A percentile compares a stretch with the other conserved stretches of the same genome.
Evolutionary conservation across 306 rosid species (phyloP).

Genomic region (Rosa persica): DNA sequence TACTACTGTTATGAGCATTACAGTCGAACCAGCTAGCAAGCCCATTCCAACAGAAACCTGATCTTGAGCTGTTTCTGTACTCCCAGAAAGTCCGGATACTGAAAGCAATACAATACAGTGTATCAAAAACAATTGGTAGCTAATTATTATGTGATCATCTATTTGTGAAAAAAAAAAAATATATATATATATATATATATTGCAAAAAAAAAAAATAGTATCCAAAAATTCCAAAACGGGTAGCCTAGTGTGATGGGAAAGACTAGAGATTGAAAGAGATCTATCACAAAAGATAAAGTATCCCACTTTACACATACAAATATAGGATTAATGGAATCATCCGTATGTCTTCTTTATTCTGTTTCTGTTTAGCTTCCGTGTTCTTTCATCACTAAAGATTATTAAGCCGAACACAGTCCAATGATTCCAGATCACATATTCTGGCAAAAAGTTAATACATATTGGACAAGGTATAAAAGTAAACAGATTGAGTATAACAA

Average conservation of each 20-base stretch:
- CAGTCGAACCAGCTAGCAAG: slow-evolving; percentile 70
- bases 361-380: not conserved
- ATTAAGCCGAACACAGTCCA: not conserved
- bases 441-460: not conserved
- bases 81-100: slow-evolving; percentile 74
- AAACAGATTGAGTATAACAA: not conserved
- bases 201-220: not conserved
- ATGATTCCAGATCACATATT: not conserved
- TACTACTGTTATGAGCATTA: slow-evolving; percentile 62
- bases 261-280: not conserved
- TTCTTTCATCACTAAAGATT: not conserved
- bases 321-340: not conserved
- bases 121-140: slow-evolving; percentile 3
- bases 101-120: slow-evolving; percentile 8
- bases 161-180: too few species aligned
- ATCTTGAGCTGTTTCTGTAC: slow-evolving; percentile 51
- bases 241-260: not conserved
- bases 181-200: too few species aligned
- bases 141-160: not conserved
- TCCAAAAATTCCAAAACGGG: not conserved
- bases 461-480: not conserved
- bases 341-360: not conserved
- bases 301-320: not conserved
- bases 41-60: slow-evolving; percentile 83
- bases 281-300: not conserved